These are phyloP conservation scores for Lanmaoa rubissima DNA, from an alignment of 768 basidiomycete species.

Conservation along the genomic window DNA sequence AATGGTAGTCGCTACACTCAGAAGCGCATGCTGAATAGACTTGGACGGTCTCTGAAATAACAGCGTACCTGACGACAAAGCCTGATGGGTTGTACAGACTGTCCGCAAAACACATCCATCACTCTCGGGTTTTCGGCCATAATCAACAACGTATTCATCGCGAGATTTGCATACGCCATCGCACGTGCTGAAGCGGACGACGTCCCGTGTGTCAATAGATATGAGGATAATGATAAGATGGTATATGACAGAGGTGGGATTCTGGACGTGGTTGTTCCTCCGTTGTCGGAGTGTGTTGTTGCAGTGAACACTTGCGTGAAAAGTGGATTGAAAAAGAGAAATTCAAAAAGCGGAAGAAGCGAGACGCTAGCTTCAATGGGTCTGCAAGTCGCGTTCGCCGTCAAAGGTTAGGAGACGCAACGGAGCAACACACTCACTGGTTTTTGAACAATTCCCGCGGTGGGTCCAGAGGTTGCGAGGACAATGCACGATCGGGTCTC, in stretches of 20 bases:
- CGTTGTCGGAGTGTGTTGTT: constrained; percentile 29
- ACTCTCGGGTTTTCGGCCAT: constrained; percentile 49
- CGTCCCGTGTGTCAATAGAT: constrained; percentile 65
- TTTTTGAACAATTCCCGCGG: constrained; percentile 55
- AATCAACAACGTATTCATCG: constrained; percentile 51
- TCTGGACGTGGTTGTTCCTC: constrained; percentile 17
- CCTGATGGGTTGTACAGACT: constrained; percentile 41
- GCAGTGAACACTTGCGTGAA: constrained; percentile 51
- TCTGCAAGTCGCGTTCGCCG: constrained; percentile 34
- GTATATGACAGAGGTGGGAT: constrained; percentile 44
- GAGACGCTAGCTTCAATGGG: constrained; percentile 61
- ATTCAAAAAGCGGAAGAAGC: constrained; percentile 61
- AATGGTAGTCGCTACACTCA: constrained; percentile 47
- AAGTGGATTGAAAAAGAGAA: constrained; percentile 47
- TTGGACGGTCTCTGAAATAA: background rate
- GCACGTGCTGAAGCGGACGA: constrained; percentile 57
- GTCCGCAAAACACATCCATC: constrained; percentile 45
- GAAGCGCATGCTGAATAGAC: background rate
- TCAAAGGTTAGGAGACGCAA: background rate
- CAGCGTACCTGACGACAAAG: constrained; percentile 61
- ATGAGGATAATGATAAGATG: constrained; percentile 58
- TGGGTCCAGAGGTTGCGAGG: constrained; percentile 44
- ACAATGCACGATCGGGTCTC: constrained; percentile 53
- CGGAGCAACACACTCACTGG: constrained; percentile 39
- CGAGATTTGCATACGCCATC: constrained; percentile 59